Percentiles rank a stretch among this genome's conserved stretches.
These are phyloP conservation scores for Penicillium canescens DNA, from an alignment of 495 filamentous ascomycete species.

Conservation along the genomic window DNA sequence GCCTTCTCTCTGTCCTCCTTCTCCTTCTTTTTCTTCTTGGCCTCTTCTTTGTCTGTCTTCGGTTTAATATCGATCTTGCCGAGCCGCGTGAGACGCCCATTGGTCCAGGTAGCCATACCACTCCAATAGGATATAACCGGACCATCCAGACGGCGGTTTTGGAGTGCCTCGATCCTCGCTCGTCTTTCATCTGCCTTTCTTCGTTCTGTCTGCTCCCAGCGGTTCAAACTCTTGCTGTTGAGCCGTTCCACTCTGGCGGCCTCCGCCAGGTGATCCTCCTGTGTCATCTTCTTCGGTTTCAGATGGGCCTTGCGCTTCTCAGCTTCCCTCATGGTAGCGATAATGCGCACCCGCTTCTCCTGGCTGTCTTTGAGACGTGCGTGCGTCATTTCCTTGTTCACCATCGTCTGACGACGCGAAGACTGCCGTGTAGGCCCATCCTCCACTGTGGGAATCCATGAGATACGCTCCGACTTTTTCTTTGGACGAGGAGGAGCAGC, in stretches of 20 bases:
- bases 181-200: constrained; percentile 77
- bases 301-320: constrained; percentile 73
- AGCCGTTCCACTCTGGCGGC: constrained; percentile 78
- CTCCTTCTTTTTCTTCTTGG: constrained; percentile 37
- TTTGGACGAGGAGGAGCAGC: constrained; percentile 63
- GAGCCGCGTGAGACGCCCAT: constrained; percentile 73
- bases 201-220: constrained; percentile 92
- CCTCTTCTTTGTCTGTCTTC: constrained; percentile 42
- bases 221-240: constrained; percentile 88
- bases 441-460: constrained; percentile 79
- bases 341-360: constrained; percentile 71
- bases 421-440: constrained; percentile 83
- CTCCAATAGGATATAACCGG: constrained; percentile 94
- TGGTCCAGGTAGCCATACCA: constrained; percentile 74
- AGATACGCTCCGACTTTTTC: constrained; percentile 91
- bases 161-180: constrained; percentile 78
- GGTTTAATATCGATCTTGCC: constrained; percentile 64
- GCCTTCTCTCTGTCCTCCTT: constrained; percentile 34
- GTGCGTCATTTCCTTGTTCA: constrained; percentile 81
- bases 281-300: constrained; percentile 81
- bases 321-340: constrained; percentile 85
- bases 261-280: constrained; percentile 81
- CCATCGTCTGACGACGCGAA: constrained; percentile 76
- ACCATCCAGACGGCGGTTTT: constrained; percentile 82
- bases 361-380: constrained; percentile 82